Evolutionary conservation across 768 basidiomycete genomes (phyloP), one percentile per base, ranked within the genome.

Genomic region (Phanerodontia chrysosporium): DNA sequence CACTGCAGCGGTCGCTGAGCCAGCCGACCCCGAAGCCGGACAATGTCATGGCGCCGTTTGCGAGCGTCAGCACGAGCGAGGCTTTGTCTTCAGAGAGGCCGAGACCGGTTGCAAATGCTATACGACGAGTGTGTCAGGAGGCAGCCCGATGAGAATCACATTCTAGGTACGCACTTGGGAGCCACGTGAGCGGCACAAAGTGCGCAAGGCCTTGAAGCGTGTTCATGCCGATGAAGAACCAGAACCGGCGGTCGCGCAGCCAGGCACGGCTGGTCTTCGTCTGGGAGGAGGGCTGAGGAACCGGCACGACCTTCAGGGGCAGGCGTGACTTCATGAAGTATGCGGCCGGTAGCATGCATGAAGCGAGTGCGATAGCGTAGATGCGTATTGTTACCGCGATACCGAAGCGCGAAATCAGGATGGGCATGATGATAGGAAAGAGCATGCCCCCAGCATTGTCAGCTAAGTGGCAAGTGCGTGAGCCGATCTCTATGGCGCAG

Each of bases 101-200:
- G 4, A 69, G 55, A 2, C 55, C 54, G 10, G 57, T 49, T 18
- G 67, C 67, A 29, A 64, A 69, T 13, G 67, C 67, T 69, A 44
- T 8, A 16, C 1, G 30, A 9, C 18, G 12, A 9, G n/a, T 35
- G 39, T 2, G 16, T 18, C 4, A 13, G 25, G 21, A 1, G 25
- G 8, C 10, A n/a, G 5, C 18, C 3, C 5, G n/a, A n/a, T n/a
- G n/a, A n/a, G n/a, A n/a, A n/a, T n/a, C n/a, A n/a, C n/a, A n/a
- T n/a, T n/a, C n/a, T n/a, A n/a, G n/a, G n/a, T n/a, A n/a, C 67
- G 27, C 51, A 69, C 68, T 69, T 3, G 68, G 68, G 5, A 69
- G 60, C 68, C 68, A 69, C 8, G 61, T 55, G 14, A 65, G n/a
- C 12, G 68, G 68, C 25, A 69, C 61, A 35, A 67, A 69, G 46